phyloP scores from a whole-genome alignment of 306 rosid species.

The Rosa multiflora region DNA sequence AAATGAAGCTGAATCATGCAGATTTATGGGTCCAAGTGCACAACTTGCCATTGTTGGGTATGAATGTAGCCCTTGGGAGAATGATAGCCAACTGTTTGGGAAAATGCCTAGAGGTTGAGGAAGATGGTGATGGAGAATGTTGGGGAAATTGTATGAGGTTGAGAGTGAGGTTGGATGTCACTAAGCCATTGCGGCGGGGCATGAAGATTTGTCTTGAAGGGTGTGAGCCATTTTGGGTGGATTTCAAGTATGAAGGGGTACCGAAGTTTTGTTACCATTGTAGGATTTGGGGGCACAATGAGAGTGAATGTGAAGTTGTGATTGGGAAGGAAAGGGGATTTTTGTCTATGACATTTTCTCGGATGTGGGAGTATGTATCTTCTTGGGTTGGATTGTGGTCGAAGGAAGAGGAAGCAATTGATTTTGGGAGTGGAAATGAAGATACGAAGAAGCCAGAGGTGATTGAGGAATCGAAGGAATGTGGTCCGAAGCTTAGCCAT shows the following conservation, averaged over 20 bases:
- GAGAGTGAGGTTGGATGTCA: background rate
- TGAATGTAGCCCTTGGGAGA: background rate
- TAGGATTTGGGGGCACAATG: background rate
- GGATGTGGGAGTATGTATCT: background rate
- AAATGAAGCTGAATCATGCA: background rate
- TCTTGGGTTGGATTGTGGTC: background rate
- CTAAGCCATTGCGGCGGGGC: background rate
- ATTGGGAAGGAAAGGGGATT: background rate
- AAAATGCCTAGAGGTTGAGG: background rate
- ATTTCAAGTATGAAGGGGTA: background rate
- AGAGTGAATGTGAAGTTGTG: background rate
- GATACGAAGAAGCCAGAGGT: background rate
- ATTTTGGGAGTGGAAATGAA: background rate
- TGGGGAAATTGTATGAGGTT: background rate
- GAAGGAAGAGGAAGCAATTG: background rate
- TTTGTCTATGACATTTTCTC: background rate
- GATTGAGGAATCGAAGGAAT: background rate
- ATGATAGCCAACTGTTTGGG: background rate
- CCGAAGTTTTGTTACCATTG: background rate
- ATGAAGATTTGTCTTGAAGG: background rate
- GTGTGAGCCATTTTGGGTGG: background rate
- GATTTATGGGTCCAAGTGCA: background rate
- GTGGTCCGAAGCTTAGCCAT: background rate
- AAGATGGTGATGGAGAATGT: background rate
- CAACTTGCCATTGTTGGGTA: background rate